A percentile compares a stretch with the other conserved stretches of the same genome.
Evolutionary conservation across 805 yeast genomes (phyloP).

Genomic region (Saccharomycopsis sp.): DNA sequence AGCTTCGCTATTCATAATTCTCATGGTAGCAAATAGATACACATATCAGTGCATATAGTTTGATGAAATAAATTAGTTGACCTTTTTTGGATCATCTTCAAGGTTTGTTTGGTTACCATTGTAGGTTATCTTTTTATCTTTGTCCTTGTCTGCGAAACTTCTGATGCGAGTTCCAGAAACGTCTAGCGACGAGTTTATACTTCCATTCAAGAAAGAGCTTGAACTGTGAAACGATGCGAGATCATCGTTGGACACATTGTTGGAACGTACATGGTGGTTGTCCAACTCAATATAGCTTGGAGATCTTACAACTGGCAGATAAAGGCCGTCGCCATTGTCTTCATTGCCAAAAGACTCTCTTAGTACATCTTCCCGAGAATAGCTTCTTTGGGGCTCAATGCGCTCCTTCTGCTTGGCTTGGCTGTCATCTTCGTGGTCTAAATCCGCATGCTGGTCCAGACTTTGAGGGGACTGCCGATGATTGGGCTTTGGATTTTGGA

Average conservation of each 20-base stretch:
- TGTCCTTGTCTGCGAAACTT: conserved; percentile 22
- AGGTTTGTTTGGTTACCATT: conserved; percentile 51
- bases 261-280: conserved; percentile 24
- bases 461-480: neutral
- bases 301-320: conserved; percentile 13
- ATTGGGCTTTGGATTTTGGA: neutral
- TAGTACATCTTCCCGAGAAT: neutral
- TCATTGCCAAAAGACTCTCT: neutral
- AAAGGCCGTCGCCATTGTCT: neutral
- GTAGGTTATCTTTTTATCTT: conserved; percentile 40
- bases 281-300: conserved; percentile 1
- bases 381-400: neutral
- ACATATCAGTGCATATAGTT: neutral
- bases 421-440: conserved; percentile 1
- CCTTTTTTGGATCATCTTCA: conserved; percentile 39
- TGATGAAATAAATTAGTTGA: conserved; percentile 3
- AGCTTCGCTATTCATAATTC: neutral
- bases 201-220: conserved; percentile 12
- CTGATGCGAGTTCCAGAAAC: neutral
- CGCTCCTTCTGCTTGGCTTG: conserved; percentile 3
- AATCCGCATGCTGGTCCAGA: neutral
- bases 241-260: conserved; percentile 29
- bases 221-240: conserved; percentile 26
- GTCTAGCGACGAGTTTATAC: conserved; percentile 15
- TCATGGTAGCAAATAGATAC: neutral